Evolutionary conservation across 176 grass and related monocot species (phyloP).

Genomic region (Bolboschoenus planiculmis): DNA sequence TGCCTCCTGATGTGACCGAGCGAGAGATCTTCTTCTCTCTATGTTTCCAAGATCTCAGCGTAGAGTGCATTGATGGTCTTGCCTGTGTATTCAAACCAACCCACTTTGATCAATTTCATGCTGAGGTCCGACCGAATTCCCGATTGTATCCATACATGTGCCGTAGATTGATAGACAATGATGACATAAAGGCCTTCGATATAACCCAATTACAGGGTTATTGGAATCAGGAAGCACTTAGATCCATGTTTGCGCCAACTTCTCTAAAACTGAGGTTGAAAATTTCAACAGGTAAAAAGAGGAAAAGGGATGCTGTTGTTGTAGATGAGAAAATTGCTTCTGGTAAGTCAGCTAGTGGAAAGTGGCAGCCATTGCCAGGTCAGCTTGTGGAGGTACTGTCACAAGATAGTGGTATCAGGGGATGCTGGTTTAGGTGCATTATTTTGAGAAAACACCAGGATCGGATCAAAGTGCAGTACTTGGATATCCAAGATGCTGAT

Average conservation of each 20-base stretch:
- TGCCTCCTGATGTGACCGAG: slow-evolving; percentile 43
- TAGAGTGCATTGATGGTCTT: slow-evolving; percentile 96
- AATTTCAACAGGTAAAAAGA: slow-evolving; percentile 47
- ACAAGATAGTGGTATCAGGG: slow-evolving; percentile 90
- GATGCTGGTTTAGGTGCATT: slow-evolving; percentile 88
- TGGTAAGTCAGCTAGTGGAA: neutral
- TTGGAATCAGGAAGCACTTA: slow-evolving; percentile 81
- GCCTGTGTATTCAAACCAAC: slow-evolving; percentile 60
- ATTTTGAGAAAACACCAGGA: slow-evolving; percentile 63
- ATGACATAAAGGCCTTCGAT: slow-evolving; percentile 65
- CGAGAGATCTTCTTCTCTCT: slow-evolving; percentile 85
- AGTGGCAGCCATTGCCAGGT: slow-evolving; percentile 42
- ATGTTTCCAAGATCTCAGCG: slow-evolving; percentile 77
- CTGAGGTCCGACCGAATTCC: slow-evolving; percentile 20
- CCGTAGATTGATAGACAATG: slow-evolving; percentile 48
- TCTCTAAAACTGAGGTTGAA: slow-evolving; percentile 74
- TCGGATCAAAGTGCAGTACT: slow-evolving; percentile 70
- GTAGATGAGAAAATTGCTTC: neutral
- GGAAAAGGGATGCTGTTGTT: slow-evolving; percentile 25
- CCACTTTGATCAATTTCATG: slow-evolving; percentile 73
- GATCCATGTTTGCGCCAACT: slow-evolving; percentile 48
- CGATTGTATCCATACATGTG: slow-evolving; percentile 67
- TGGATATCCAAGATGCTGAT: slow-evolving; percentile 74
- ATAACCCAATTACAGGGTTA: slow-evolving; percentile 80
- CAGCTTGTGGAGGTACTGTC: slow-evolving; percentile 61